Evolutionary conservation across 768 basidiomycete genomes (phyloP).

Genomic region (Lentinula guzmanii): DNA sequence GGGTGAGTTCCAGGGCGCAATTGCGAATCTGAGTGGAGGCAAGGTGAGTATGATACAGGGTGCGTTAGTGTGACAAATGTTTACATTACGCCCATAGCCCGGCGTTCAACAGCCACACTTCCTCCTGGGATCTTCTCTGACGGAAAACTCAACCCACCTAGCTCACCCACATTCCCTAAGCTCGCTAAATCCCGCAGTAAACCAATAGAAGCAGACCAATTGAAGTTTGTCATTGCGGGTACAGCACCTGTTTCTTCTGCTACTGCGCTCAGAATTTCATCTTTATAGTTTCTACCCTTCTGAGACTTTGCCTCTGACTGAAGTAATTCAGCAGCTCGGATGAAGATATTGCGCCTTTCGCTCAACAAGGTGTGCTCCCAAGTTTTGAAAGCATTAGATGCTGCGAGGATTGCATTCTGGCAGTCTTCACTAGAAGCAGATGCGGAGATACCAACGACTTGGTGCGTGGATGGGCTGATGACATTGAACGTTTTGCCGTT

Average conservation of each 20-base stretch:
- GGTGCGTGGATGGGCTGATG: constrained; percentile 32
- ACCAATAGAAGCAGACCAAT: constrained; percentile 17
- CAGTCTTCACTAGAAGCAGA: constrained; percentile 42
- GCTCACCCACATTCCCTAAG: constrained; percentile 20
- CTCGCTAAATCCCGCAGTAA: constrained; percentile 27
- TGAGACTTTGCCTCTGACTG: constrained; percentile 20
- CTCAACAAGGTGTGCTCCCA: constrained; percentile 37
- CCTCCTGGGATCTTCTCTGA: constrained; percentile 37
- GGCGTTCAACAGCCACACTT: constrained; percentile 34
- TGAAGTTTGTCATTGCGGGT: constrained; percentile 15
- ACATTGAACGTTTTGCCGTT: constrained; percentile 37
- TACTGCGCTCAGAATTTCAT: constrained; percentile 23
- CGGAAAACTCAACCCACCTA: constrained; percentile 38
- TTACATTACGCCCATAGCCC: constrained; percentile 50
- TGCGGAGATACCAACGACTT: constrained; percentile 37
- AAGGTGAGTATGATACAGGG: not conserved
- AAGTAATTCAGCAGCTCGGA: constrained; percentile 43
- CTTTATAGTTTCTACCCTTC: constrained; percentile 24
- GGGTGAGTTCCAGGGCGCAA: constrained; percentile 55
- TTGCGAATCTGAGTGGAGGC: constrained; percentile 32
- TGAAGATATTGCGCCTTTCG: constrained; percentile 36
- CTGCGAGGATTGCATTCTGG: constrained; percentile 37
- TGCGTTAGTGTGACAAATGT: constrained; percentile 10
- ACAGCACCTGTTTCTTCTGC: constrained; percentile 35
- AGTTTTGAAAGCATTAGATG: constrained; percentile 36